These are phyloP conservation scores for Lasiodiplodia hormozganensis DNA, from an alignment of 2,329 filamentous ascomycete genomes.

Conservation along the genomic window DNA sequence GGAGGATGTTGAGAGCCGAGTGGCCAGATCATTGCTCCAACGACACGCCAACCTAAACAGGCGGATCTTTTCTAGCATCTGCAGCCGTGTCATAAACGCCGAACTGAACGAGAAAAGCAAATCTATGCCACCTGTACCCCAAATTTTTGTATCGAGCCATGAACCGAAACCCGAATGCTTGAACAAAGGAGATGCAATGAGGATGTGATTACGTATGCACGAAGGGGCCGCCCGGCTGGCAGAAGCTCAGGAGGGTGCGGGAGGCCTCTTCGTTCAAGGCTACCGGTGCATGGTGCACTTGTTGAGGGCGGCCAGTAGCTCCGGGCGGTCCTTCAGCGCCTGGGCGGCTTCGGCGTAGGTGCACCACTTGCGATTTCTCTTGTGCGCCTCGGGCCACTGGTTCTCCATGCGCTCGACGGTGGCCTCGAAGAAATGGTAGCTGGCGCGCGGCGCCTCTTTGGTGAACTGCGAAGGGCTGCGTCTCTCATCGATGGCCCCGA, in stretches of 20 bases:
- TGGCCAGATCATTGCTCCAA: constrained; percentile 27
- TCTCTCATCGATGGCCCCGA: constrained; percentile 86
- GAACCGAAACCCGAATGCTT: constrained; percentile 29
- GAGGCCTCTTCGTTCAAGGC: constrained; percentile 27
- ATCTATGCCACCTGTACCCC: constrained; percentile 29
- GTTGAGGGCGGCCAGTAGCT: constrained; percentile 86
- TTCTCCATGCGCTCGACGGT: constrained; percentile 84
- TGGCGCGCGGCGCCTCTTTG: constrained; percentile 71
- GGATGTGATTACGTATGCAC: constrained; percentile 20
- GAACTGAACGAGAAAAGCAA: constrained; percentile 22
- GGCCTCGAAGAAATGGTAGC: constrained; percentile 85
- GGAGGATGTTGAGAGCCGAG: constrained; percentile 22
- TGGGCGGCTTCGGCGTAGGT: constrained; percentile 82
- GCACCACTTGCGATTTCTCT: constrained; percentile 90
- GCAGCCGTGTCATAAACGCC: constrained; percentile 30
- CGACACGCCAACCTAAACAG: constrained; percentile 25
- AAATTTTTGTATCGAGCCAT: constrained; percentile 27
- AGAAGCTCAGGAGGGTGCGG: constrained; percentile 7
- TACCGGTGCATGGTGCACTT: constrained; percentile 67
- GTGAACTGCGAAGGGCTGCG: constrained; percentile 63
- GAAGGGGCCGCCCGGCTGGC: constrained; percentile 10
- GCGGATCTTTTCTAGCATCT: constrained; percentile 30
- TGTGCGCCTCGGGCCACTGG: constrained; percentile 93
- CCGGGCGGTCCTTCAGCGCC: constrained; percentile 77
- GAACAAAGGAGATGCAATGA: constrained; percentile 29